Base-by-base conservation (phyloP, 257 asterid species). In the Parsonsia alboflavescens region DNA sequence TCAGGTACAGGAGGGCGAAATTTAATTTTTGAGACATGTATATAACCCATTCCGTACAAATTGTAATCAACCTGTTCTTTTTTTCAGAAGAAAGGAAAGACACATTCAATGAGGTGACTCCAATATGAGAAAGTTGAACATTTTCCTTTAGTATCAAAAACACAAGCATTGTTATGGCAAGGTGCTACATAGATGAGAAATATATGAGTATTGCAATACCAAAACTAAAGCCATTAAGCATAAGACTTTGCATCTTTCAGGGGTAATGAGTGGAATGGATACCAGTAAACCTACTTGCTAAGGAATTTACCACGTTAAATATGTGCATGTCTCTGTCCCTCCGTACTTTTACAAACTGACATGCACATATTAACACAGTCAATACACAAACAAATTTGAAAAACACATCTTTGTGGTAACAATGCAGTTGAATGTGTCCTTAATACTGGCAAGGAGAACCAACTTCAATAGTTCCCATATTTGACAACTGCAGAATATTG, bases 31-130 rank as follows among this genome's bases (percentile, higher is more conserved):
- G 97, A 85, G 61, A 89, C 85, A 59, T 94, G 99, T 74, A 94
- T 77, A 82, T 88, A 97, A 36, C 97, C 92, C 99, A 94, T 94
- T 75, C 99, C 99, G 66, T 87, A 92, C 88, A 94, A 84, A 82
- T 89, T 90, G 84, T 94, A 86, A 86, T 92, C 97, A 74, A 94
- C 83, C 99, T 94, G 91, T 78, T 62, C 15, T 76, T 63, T 81
- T 83, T 68, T 41, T n/a, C 10, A 11, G 15, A 33, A 42, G 28
- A 70, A 10, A n/a, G 48, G 3, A 62, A 64, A 44, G 44, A 56
- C 15, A 15, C 58, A 1, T 30, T 39, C 33, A 41, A 52, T 50
- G 68, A 54, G 16, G 62, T 26, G 16, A 72, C 26, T 73, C 26
- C 39, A 58, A 3, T 44, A 58, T 28, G 24, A 57, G 26, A 39